Base-by-base conservation (phyloP, 257 asterid species). In the Solanum corneliomulleri region DNA sequence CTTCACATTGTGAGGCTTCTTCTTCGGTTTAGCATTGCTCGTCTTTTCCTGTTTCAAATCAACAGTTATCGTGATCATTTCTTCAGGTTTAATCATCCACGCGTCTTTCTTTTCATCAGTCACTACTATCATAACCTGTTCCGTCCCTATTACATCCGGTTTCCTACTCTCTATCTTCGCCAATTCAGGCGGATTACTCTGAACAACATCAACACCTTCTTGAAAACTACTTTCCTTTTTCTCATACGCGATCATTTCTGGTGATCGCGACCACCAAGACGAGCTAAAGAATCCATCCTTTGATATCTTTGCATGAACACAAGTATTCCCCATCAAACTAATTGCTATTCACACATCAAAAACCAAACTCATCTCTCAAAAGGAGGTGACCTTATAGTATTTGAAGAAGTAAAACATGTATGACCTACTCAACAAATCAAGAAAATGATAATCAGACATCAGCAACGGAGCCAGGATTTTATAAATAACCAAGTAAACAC, bases 1-100 rank as follows among this genome's bases (percentile, higher is more conserved):
- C 92, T 91, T 95, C 2, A 94, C 92, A 64, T 91, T 93, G 20
- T 42, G 89, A 16, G 95, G 91, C 87, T 88, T 89, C 87, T 88
- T 89, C 83, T 68, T 88, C 12, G 85, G 78, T 47, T 85, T 90
- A 2, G 89, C 83, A 49, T 89, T 92, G 82, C 91, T 89, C 29
- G 81, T 15, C 56, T 80, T 87, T 37, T 66, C 84, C 23, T 70
- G 27, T 44, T 71, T 66, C 86, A 86, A 29, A 31, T 37, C 64
- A 41, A 47, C 70, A 6, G 15, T 39, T 27, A 70, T 88, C 62
- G 70, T 89, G 14, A 89, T 78, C 64, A 85, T 88, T 6, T 88
- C 89, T 75, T 89, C 92, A 88, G 87, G 85, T 88, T 86, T 91
- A 23, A 35, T 71, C 12, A 74, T 29, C 35, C 49, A 56, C 3